Evolutionary conservation across 257 asterid genomes (phyloP), one percentile per base, ranked within the genome.

Genomic region (Nicotiana knightiana): DNA sequence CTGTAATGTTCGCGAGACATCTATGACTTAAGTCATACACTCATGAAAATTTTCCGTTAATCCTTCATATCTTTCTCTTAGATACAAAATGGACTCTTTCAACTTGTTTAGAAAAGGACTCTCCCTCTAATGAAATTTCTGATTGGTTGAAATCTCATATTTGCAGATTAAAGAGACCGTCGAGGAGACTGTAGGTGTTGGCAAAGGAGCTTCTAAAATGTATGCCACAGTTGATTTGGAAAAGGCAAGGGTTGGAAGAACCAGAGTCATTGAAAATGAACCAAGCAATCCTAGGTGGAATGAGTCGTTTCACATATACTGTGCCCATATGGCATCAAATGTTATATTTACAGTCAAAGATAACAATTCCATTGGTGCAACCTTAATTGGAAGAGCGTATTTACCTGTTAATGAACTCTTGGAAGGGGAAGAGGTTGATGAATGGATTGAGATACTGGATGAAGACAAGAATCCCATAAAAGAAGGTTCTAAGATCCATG

Each of bases 171-270:
- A 83, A 87, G 91, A 85, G 28, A 88, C 89, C 84, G 83, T 95
- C 24, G 92, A 92, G 90, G 98, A 95, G 83, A 91, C 81, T n/a
- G 91, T 95, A 76, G 98, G 98, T 77, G 30, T 92, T 11, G 99
- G 97, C 33, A 82, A 93, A 68, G 99, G 99, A 82, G 89, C 92
- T 75, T 94, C 97, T 33, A 86, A 85, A 86, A 88, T 93, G 5
- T 95, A 95, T 82, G 98, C 98, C 58, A 87, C 93, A 57, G 83
- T 95, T 32, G 99, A 95, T 86, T 85, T 93, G 11, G 97, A 95
- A 77, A 95, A 93, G 82, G 96, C 98, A 59, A 90, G 98, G 86
- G 99, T 92, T 77, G 99, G 98, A 76, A 88, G 96, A 77, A 95
- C 98, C 4, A 88, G 88, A 85, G 77, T 66, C 73, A 86, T 95